Conservation (phyloP, 2,329 filamentous ascomycete species). For the Colletotrichum sp. region DNA sequence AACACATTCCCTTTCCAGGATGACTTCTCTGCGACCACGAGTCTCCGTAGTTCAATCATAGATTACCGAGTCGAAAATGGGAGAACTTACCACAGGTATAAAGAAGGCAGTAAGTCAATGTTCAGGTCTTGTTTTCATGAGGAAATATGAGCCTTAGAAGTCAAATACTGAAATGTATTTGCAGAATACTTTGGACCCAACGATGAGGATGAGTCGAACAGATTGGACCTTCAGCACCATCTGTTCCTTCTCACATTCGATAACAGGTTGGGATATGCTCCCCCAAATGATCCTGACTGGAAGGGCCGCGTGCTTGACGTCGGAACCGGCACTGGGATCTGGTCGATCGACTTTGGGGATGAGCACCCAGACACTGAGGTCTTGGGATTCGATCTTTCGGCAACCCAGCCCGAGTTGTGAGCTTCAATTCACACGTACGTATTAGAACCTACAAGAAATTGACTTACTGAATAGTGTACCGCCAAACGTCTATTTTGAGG, state of each 20-base stretch:
- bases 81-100: slow-evolving; percentile 37
- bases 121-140: background rate
- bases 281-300: slow-evolving; percentile 18
- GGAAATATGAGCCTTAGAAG: background rate
- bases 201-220: slow-evolving; percentile 32
- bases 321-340: slow-evolving; percentile 36
- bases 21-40: background rate
- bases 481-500: slow-evolving; percentile 47
- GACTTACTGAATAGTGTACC: slow-evolving; percentile 33
- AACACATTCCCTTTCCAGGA: background rate
- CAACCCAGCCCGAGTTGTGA: slow-evolving; percentile 42
- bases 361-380: slow-evolving; percentile 35
- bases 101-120: background rate
- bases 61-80: slow-evolving; percentile 41
- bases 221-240: slow-evolving; percentile 40
- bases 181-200: background rate
- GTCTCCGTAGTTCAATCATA: slow-evolving; percentile 37
- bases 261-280: slow-evolving; percentile 31
- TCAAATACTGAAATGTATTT: background rate
- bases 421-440: background rate
- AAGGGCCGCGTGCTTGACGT: slow-evolving; percentile 31
- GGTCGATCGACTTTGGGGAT: slow-evolving; percentile 37
- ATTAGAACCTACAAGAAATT: background rate
- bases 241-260: slow-evolving; percentile 35
- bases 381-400: slow-evolving; percentile 44